Base-by-base conservation (phyloP, 2,329 filamentous ascomycete genomes). In the Claviceps sp. region DNA sequence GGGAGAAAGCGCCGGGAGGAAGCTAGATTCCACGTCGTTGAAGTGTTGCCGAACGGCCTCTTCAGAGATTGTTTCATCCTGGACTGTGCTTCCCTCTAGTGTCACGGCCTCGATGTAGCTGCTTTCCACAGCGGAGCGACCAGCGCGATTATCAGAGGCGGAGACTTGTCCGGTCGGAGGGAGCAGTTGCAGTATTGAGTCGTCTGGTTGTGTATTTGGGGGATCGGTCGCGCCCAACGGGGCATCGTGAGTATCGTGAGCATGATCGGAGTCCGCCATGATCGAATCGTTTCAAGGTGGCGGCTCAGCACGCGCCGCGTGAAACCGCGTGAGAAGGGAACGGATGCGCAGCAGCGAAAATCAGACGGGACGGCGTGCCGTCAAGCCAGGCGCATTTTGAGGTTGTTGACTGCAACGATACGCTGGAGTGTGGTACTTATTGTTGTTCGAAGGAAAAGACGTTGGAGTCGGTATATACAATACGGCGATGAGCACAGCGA, bases 11-110 rank as follows among this genome's bases (percentile, higher is more conserved):
- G 74, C 72, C 2, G 77, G 75, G 51, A 81, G 62, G 60, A 84
- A 84, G 66, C 81, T 84, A 38, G 81, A 84, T 61, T 85, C 81
- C 56, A 83, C 73, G 59, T 84, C 81, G 58, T 77, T 73, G 19
- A 84, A 64, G 60, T 83, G 79, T 52, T 74, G 73, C 55, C 73
- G 70, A 19, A 81, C 71, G 44, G 72, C 72, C 47, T 74, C 71
- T 57, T 80, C 77, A 44, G 73, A 73, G 43, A 78, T 62, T 3
- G 75, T 76, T 51, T 80, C 74, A 51, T 73, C 67, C 10, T 59
- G 55, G 16, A 49, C 57, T 14, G 57, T 56, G 30, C 62, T 68
- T 22, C 63, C 57, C 48, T 71, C 68, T 51, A 69, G 60, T 24
- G 65, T 64, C 5, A 64, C 64, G 30, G 66, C 64, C 44, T 74